These are phyloP conservation scores for Westerdykella ornata DNA, from an alignment of 2,329 filamentous ascomycete genomes.

Conservation along the genomic window DNA sequence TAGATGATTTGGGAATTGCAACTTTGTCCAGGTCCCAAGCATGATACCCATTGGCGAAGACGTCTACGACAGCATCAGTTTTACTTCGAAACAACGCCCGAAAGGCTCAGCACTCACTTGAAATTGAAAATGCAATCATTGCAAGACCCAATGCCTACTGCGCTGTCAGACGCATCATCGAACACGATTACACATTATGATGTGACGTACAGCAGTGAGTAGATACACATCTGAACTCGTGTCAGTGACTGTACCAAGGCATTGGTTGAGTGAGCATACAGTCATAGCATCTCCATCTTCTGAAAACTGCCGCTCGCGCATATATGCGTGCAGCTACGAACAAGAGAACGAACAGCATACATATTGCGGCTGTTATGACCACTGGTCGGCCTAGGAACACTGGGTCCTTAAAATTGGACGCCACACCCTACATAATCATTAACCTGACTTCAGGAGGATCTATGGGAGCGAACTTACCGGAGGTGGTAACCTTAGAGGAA, in stretches of 20 bases:
- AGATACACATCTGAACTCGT: constrained; percentile 8
- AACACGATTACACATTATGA: not conserved
- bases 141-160: constrained; percentile 8
- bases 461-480: constrained; percentile 3
- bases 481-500: constrained; percentile 8
- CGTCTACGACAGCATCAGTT: constrained; percentile 8
- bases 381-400: constrained; percentile 13
- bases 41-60: constrained; percentile 10
- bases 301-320: constrained; percentile 7
- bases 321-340: constrained; percentile 12
- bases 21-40: constrained; percentile 13
- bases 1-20: constrained; percentile 7
- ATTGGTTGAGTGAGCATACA: constrained; percentile 7
- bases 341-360: constrained; percentile 11
- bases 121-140: constrained; percentile 14
- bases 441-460: not conserved
- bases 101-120: constrained; percentile 5
- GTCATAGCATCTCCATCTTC: constrained; percentile 15
- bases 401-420: constrained; percentile 12
- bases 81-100: not conserved
- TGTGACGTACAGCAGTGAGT: not conserved
- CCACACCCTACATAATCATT: constrained; percentile 7
- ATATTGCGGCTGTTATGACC: constrained; percentile 11
- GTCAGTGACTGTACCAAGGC: constrained; percentile 1
- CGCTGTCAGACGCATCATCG: not conserved